Evolutionary conservation across 208 protist genomes (phyloP).

Genomic region (Acanthamoeba culbertsoni): DNA sequence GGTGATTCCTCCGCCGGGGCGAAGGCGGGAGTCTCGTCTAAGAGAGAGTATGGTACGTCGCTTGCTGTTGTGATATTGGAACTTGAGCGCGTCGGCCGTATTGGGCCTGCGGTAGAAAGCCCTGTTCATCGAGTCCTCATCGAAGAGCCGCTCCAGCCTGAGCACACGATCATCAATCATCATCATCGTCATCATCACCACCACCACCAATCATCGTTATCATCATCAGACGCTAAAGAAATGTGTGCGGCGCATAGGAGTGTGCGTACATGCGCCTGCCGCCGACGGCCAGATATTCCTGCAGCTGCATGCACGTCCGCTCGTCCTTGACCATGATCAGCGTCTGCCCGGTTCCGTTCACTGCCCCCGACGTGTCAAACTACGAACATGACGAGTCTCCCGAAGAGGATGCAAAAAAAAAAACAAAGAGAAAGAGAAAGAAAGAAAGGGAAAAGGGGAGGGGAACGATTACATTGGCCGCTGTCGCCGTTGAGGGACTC

Average conservation of each 20-base stretch:
- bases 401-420: background rate
- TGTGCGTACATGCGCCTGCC: background rate
- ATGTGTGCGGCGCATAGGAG: background rate
- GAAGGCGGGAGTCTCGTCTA: too few species aligned
- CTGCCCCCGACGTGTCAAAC: background rate
- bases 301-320: conserved; percentile 44
- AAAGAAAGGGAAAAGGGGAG: background rate
- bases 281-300: background rate
- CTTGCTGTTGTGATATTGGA: background rate
- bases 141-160: conserved; percentile 3
- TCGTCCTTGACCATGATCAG: conserved; percentile 37
- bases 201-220: background rate
- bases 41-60: background rate
- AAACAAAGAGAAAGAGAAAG: background rate
- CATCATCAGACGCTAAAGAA: background rate
- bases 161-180: background rate
- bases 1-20: too few species aligned
- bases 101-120: background rate
- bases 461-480: background rate
- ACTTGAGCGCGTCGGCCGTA: background rate
- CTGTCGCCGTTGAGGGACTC: background rate
- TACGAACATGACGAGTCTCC: background rate
- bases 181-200: too few species aligned
- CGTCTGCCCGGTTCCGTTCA: background rate
- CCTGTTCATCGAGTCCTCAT: background rate